Evolutionary conservation across 2,329 filamentous ascomycete genomes (phyloP).

Genomic region (Fusarium albosuccineum): DNA sequence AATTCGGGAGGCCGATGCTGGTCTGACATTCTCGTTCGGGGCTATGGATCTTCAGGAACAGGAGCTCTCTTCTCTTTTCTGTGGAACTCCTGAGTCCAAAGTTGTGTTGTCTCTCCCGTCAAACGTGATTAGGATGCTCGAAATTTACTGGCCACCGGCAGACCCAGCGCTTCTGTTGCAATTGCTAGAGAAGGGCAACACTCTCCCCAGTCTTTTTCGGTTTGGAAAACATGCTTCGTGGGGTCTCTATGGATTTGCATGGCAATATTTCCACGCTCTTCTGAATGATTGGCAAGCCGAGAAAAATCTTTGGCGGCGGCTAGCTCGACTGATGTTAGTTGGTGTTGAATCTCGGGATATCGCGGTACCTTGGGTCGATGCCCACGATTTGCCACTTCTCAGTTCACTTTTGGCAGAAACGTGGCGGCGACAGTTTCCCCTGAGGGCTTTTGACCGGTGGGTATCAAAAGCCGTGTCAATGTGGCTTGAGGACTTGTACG

Average conservation of each 20-base stretch:
- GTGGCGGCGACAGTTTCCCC: fast-evolving
- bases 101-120: too few species aligned
- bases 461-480: fast-evolving
- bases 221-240: not conserved
- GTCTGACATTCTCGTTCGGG: too few species aligned
- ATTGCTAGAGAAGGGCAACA: not conserved
- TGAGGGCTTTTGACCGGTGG: not conserved
- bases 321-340: not conserved
- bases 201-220: not conserved
- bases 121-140: too few species aligned
- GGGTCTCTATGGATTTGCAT: not conserved
- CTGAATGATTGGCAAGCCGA: not conserved
- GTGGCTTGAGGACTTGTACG: constrained; percentile 5
- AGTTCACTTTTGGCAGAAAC: not conserved
- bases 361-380: fast-evolving
- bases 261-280: not conserved
- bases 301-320: not conserved
- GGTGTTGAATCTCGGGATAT: not conserved
- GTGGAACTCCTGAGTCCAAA: too few species aligned
- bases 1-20: too few species aligned
- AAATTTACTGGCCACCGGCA: too few species aligned
- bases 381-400: fast-evolving
- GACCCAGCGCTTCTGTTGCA: not conserved
- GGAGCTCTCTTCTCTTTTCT: too few species aligned
- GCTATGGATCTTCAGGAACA: too few species aligned